phyloP scores from a whole-genome alignment of 2,329 filamentous ascomycete species.

The Colletotrichum filicis region DNA sequence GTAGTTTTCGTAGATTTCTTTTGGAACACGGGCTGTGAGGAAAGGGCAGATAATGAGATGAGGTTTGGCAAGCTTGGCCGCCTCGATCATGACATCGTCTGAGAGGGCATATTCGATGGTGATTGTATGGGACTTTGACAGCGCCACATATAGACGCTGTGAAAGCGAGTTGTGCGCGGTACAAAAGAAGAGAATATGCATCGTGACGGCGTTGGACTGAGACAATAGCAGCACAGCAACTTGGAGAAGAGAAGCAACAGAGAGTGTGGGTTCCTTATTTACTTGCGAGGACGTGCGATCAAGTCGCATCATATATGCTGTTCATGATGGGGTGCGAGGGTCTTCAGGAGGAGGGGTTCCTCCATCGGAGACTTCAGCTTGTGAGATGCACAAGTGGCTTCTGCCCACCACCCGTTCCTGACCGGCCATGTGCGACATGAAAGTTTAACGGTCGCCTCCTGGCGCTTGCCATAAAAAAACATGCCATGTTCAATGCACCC shows the following conservation, averaged over 20 bases:
- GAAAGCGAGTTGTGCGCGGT: slow-evolving; percentile 57
- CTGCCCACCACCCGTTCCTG: background rate
- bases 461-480: slow-evolving; percentile 2
- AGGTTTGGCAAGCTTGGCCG: slow-evolving; percentile 48
- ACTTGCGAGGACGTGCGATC: background rate
- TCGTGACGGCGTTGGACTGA: slow-evolving; percentile 30
- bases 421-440: slow-evolving; percentile 18
- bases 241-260: background rate
- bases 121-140: slow-evolving; percentile 48
- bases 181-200: slow-evolving; percentile 56
- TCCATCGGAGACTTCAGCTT: slow-evolving; percentile 21
- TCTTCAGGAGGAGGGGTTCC: slow-evolving; percentile 5
- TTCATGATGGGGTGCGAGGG: background rate
- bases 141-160: slow-evolving; percentile 49
- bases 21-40: slow-evolving; percentile 50
- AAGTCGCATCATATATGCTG: slow-evolving; percentile 25
- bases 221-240: background rate
- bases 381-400: slow-evolving; percentile 14
- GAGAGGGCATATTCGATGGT: slow-evolving; percentile 52
- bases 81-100: slow-evolving; percentile 48
- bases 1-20: slow-evolving; percentile 48
- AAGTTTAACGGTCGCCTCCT: slow-evolving; percentile 22
- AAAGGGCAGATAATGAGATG: slow-evolving; percentile 56
- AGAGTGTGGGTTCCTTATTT: background rate
- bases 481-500: background rate